Base-by-base conservation (phyloP, 2,329 filamentous ascomycete species). In the Hirsutella thompsonii region DNA sequence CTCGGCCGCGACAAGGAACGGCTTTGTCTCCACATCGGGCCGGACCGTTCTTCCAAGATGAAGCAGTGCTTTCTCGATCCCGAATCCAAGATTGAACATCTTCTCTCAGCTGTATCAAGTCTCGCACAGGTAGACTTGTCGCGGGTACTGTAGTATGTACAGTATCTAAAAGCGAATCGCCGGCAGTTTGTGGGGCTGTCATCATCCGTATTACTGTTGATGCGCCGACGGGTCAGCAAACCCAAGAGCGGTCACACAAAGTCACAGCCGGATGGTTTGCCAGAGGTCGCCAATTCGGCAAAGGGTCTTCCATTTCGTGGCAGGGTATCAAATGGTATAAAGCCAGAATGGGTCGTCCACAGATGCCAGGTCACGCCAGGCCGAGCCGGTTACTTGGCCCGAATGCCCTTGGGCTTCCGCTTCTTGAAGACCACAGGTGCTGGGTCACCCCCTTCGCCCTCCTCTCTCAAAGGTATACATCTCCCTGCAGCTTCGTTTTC, bases 371-470 rank as follows among this genome's bases (percentile, higher is more conserved):
- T n/a, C 39, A 16, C 19, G 13, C 20, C 11, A 34, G 40, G 11
- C 11, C 6, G 23, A 26, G 23, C 23, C 23, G 23, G 6, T 63
- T 52, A 79, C 55, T 73, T 79, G 49, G 79, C 72, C 18, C 77
- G 70, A 29, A 79, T 67, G 39, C 70, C 74, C 64, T 79, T 82
- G 13, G 76, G 68, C 54, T 87, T 90, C 41, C 84, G 68, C 64
- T 88, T 89, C 63, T 89, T 90, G 61, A 90, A 92, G 3, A 87
- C 66, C 2, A 87, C 70, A 3, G 72, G 67, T 10, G 66, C 54
- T 3, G 56, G 23, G 1, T 47, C 55, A 5, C 52, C 36, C 5
- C n/a, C 20, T 8, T 39, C 40, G 14, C 46, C 57, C 44, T 74
- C 70, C 38, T 63, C 54, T 54, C 73, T 35, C 13, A 30, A 21